These are phyloP conservation scores for Spergularia azorica DNA, from an alignment of 179 eudicot species.

Conservation along the genomic window DNA sequence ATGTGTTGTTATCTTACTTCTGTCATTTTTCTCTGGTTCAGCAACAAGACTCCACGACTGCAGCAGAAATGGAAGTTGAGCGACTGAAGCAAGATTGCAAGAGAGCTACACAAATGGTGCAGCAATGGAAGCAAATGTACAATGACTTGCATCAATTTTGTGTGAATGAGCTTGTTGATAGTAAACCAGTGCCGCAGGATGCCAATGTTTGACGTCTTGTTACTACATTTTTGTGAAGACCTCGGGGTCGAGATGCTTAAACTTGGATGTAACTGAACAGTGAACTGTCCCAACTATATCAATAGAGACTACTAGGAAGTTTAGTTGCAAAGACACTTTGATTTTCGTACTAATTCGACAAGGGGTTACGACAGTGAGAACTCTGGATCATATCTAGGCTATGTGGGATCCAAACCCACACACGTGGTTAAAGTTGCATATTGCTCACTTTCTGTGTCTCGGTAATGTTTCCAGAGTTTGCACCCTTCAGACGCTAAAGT, in stretches of 20 bases:
- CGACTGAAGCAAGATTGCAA: slow-evolving; percentile 56
- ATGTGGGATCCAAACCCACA: too few species aligned
- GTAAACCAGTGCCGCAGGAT: slow-evolving; percentile 26
- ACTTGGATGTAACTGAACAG: too few species aligned
- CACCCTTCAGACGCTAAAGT: too few species aligned
- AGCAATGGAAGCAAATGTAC: slow-evolving; percentile 68
- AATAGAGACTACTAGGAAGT: too few species aligned
- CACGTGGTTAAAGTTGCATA: too few species aligned
- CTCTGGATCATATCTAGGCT: too few species aligned
- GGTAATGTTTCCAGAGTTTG: too few species aligned
- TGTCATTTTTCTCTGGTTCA: slow-evolving; percentile 28
- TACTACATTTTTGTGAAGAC: background rate
- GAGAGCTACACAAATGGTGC: slow-evolving; percentile 58
- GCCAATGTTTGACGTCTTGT: background rate
- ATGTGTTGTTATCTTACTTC: background rate
- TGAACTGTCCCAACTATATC: too few species aligned
- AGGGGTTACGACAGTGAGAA: too few species aligned
- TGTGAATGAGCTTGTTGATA: slow-evolving; percentile 64
- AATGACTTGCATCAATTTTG: slow-evolving; percentile 66
- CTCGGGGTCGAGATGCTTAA: background rate
- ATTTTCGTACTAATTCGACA: too few species aligned
- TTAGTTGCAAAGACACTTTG: too few species aligned
- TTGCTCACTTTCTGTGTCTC: too few species aligned
- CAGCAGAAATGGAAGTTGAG: slow-evolving; percentile 78
- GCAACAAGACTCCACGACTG: slow-evolving; percentile 86